Base-by-base conservation (phyloP, 2,329 filamentous ascomycete genomes). In the Lachnellula cervina region DNA sequence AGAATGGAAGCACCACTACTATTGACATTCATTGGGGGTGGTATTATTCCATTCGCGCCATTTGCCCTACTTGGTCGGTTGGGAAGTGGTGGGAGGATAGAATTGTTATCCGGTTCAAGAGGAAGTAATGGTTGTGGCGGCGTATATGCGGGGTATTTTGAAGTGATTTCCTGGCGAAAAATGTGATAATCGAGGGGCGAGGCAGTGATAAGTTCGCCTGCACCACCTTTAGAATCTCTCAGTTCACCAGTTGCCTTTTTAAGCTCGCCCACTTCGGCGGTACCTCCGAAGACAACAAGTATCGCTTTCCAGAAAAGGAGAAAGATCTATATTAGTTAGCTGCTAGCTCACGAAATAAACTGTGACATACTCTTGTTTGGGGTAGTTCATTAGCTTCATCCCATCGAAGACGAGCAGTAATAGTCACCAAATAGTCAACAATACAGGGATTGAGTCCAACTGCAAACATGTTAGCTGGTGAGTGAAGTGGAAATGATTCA, bases 71-170 rank as follows among this genome's bases (percentile, higher is more conserved):
- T 83, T 1, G 86, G 80, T 58, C 93, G 86, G 63, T 89, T 90
- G 37, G 88, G 87, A 16, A 96, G 74, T 28, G 90, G 90, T 0
- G 94, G 93, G 8, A 99, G 77, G 42, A 97, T 88, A 1, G 91
- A 95, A 59, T 90, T 94, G 68, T 94, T 92, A 52, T 97, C 92
- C 19, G 89, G 82, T 69, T 97, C 93, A 14, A 97, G 78, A 1
- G 91, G 90, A 57, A 97, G 85, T 5, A 89, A 73, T 1, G 90
- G 87, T 52, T 84, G 86, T 2, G 94, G 94, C 2, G 94, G 92
- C 56, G 96, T 88, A 70, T 99, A 99, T 2, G 94, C 89, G 11
- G 94, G 94, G 70, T 99, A 99, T 73, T 99, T 99, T 2, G 93
- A 97, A 16, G 88, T 95, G 56, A 99, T 93, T 70, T 99, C 94